Evolutionary conservation across 176 grass and related monocot genomes (phyloP).

Genomic region (Eragrostis nindensis): DNA sequence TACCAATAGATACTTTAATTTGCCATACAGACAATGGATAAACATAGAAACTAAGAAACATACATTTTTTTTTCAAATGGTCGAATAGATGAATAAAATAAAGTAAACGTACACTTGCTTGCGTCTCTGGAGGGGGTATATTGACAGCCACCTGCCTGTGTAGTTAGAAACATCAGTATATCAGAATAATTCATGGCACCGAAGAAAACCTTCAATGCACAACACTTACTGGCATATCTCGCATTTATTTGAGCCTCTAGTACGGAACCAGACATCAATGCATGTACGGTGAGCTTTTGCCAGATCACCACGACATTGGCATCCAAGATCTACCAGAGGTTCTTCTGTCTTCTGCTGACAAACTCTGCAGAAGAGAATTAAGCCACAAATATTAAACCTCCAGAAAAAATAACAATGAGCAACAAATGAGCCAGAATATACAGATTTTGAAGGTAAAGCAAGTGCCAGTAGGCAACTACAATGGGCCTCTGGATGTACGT

Average conservation of each 20-base stretch:
- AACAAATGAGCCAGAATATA: conserved; percentile 1
- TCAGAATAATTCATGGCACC: conserved; percentile 17
- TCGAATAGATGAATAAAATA: conserved; percentile 23
- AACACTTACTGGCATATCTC: conserved; percentile 99
- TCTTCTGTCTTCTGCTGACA: conserved; percentile 96
- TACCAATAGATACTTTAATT: neutral
- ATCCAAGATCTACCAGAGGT: conserved; percentile 90
- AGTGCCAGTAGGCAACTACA: neutral
- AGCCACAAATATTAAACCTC: conserved; percentile 7
- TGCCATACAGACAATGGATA: conserved; percentile 12
- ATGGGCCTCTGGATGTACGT: neutral
- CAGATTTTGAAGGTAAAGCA: conserved; percentile 2
- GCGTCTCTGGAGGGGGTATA: conserved; percentile 87
- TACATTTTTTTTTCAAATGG: conserved; percentile 21
- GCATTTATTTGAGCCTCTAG: conserved; percentile 96
- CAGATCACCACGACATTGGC: conserved; percentile 94
- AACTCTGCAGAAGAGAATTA: conserved; percentile 53
- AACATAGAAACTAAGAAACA: conserved; percentile 9
- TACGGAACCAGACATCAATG: conserved; percentile 94
- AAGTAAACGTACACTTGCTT: conserved; percentile 81
- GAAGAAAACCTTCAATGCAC: conserved; percentile 16
- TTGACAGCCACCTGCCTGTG: conserved; percentile 90
- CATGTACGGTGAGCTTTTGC: conserved; percentile 85
- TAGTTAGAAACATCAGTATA: conserved; percentile 38
- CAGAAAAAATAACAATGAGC: neutral